Evolutionary conservation across 129 eudicot species (phyloP), one percentile per base, ranked within the genome.

Genomic region (Arctium minus): DNA sequence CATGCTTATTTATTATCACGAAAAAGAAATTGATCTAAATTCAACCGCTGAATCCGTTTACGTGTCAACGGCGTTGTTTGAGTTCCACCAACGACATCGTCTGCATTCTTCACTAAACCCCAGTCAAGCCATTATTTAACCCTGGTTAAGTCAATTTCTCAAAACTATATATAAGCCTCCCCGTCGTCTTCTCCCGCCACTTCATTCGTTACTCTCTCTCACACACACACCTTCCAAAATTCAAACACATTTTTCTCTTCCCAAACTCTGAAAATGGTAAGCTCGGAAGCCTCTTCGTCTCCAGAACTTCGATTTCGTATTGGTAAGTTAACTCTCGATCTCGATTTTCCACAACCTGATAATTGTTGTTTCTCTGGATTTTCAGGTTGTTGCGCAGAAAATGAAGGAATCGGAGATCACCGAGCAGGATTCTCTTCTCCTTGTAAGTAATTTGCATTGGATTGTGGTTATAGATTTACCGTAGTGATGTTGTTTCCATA

Each of bases 401-500:
- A 31, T 91, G 82, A 93, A 93, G 92, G 98, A 96, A 92, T 79
- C 94, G 44, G 99, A 91, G 90, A 90, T 96, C 85, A 96, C 99
- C 0, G 98, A 96, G 88, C 97, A 93, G 90, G 99, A 93, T 79
- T 96, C 99, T 32, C 99, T 96, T 67, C 92, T 96, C 56, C 91
- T 96, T 62, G 99, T 96, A 89, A 91, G 11, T 8, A 31, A 62
- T 79, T 27, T 84, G 60, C 71, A 3, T 40, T 69, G 30, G 3
- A 62, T 67, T 72, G 30, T 44, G 8, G 64, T 67, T 5, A 33
- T 53, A 53, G 13, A 33, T 74, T 22, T 44, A 36, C 80, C 73
- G 42, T 73, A 18, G 70, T 79, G 72, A 84, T 73, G 48, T 13
- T 22, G 1, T 73, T 74, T 79, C 6, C 53, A 11, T 35, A 44